These are phyloP conservation scores for Aspergillus fijiensis DNA, from an alignment of 2,329 filamentous ascomycete species.

Conservation along the genomic window DNA sequence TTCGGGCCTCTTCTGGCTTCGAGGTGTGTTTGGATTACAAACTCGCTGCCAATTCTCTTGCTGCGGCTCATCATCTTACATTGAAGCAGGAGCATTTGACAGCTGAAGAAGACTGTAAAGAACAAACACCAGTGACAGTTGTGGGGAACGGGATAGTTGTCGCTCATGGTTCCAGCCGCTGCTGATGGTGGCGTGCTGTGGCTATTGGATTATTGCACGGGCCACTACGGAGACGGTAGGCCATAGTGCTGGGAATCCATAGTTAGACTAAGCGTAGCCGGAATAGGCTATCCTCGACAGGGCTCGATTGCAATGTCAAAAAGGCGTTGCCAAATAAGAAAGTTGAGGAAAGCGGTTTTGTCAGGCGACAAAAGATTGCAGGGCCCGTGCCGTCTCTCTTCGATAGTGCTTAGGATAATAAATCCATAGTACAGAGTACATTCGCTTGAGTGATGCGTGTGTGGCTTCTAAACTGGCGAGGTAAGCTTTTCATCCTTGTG, in stretches of 20 bases:
- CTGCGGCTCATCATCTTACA: background rate
- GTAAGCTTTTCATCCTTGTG: constrained; percentile 6
- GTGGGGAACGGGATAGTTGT: background rate
- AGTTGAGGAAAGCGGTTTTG: background rate
- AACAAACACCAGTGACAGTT: background rate
- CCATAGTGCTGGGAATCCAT: background rate
- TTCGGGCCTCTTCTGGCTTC: background rate
- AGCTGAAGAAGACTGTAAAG: background rate
- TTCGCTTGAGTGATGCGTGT: background rate
- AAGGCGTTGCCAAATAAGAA: background rate
- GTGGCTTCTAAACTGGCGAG: background rate
- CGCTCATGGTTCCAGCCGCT: background rate
- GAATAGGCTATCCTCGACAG: background rate
- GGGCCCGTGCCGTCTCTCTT: background rate
- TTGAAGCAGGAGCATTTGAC: background rate
- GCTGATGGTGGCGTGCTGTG: background rate
- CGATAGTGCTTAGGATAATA: background rate
- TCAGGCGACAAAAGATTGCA: background rate
- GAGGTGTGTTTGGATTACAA: background rate
- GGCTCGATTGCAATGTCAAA: background rate
- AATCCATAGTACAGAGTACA: background rate
- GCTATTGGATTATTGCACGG: background rate
- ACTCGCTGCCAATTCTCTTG: background rate
- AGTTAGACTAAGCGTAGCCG: background rate
- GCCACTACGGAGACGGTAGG: background rate